Conservation (phyloP, 306 rosid species). For the Dalbergia oliveri region DNA sequence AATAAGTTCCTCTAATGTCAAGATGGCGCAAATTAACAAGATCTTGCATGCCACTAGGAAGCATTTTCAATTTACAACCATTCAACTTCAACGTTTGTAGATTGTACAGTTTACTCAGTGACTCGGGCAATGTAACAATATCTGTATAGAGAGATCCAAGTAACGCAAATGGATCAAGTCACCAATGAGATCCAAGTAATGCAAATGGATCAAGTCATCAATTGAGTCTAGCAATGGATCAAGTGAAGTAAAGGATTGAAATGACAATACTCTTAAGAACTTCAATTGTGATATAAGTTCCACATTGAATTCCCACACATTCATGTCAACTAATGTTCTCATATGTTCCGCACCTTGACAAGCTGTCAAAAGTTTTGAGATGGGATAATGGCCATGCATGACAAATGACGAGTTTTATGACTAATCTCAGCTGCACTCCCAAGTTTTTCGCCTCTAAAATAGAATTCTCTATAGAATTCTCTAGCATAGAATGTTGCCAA, state of each 20-base stretch:
- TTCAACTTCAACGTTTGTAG: neutral
- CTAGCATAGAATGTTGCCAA: neutral
- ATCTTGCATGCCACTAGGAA: neutral
- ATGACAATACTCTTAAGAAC: neutral
- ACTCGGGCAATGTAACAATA: neutral
- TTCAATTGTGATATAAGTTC: neutral
- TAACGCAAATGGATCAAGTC: neutral
- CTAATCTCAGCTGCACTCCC: neutral
- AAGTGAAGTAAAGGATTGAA: neutral
- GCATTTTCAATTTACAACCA: neutral
- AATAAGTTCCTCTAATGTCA: neutral
- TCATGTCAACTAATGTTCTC: neutral
- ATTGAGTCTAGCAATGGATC: neutral
- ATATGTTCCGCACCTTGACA: neutral
- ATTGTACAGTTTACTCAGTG: neutral
- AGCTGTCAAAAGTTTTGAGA: neutral
- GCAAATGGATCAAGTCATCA: neutral
- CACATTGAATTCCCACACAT: accelerated
- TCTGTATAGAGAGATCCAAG: neutral
- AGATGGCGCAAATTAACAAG: neutral
- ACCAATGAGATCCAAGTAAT: neutral
- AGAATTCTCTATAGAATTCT: too few species aligned
- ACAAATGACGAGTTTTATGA: neutral
- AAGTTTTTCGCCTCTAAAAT: neutral
- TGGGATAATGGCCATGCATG: neutral